Evolutionary conservation across 192 early-diverging fungal genomes (phyloP).

Genomic region (Backusella psychrophila): DNA sequence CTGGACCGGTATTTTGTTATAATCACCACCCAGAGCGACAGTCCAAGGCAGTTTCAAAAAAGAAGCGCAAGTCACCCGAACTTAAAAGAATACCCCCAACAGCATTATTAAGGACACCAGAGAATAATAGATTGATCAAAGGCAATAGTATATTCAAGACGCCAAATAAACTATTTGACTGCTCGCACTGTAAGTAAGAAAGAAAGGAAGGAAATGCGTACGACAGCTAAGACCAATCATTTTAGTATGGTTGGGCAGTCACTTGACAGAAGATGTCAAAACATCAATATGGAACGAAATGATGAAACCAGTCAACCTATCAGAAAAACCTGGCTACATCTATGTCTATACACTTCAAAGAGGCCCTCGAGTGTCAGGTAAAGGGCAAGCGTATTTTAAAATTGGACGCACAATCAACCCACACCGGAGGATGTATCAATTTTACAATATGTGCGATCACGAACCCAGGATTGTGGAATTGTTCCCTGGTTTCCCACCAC

Average conservation of each 20-base stretch:
- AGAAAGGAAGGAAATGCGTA: no score
- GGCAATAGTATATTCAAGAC: not conserved
- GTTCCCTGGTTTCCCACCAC: conserved; percentile 1
- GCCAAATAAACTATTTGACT: not conserved
- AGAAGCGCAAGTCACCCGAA: not conserved
- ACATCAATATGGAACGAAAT: not conserved
- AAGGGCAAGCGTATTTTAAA: not conserved
- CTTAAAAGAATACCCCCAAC: not conserved
- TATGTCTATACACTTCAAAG: not conserved
- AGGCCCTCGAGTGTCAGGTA: not conserved
- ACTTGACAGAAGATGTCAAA: not conserved
- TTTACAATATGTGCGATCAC: not conserved
- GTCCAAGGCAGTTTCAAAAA: not conserved
- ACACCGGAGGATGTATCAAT: conserved; percentile 7
- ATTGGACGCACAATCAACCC: not conserved
- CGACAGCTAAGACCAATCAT: no score
- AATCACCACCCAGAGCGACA: not conserved
- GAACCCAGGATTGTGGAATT: conserved; percentile 2
- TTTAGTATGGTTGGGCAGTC: not conserved
- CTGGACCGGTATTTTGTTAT: not conserved
- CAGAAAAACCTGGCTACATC: not conserved
- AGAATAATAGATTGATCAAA: not conserved
- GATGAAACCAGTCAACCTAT: not conserved
- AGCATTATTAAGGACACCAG: not conserved
- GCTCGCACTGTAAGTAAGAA: conserved; percentile 6